A percentile compares a stretch with the other conserved stretches of the same genome.
Conservation (phyloP, 805 yeast genomes). For the Tetrapisispora phaffii region DNA sequence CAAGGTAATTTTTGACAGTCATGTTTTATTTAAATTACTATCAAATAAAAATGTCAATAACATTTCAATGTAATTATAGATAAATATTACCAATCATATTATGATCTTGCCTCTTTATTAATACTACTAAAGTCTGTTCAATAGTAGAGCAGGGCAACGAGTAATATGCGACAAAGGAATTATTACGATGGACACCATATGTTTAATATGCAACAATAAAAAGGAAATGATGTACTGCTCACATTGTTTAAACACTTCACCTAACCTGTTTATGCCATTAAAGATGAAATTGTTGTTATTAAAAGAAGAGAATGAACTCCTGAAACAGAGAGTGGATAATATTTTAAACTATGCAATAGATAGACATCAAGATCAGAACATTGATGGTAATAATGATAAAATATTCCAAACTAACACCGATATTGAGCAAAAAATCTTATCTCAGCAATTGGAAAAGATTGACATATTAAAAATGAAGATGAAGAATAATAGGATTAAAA, state of each 20-base stretch:
- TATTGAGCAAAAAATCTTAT: conserved; percentile 5
- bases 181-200: conserved; percentile 7
- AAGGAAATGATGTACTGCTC: conserved; percentile 16
- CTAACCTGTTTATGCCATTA: conserved; percentile 13
- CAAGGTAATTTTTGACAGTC: too few relatives aligned
- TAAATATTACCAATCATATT: too few relatives aligned
- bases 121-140: neutral
- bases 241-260: conserved; percentile 23
- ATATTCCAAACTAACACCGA: neutral
- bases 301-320: conserved; percentile 8
- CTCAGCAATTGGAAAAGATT: conserved; percentile 10
- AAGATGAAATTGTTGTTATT: conserved; percentile 12
- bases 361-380: neutral
- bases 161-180: neutral
- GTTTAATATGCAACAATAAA: conserved; percentile 17
- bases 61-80: too few relatives aligned
- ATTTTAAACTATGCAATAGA: conserved; percentile 12
- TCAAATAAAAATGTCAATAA: too few relatives aligned
- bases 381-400: neutral
- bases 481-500: conserved; percentile 12
- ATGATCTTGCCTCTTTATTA: too few relatives aligned
- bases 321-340: conserved; percentile 13
- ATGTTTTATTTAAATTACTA: too few relatives aligned
- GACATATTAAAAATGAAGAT: conserved; percentile 12
- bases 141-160: neutral